Evolutionary conservation across 192 early-diverging fungal species (phyloP).

Genomic region (Coemansia sp.): DNA sequence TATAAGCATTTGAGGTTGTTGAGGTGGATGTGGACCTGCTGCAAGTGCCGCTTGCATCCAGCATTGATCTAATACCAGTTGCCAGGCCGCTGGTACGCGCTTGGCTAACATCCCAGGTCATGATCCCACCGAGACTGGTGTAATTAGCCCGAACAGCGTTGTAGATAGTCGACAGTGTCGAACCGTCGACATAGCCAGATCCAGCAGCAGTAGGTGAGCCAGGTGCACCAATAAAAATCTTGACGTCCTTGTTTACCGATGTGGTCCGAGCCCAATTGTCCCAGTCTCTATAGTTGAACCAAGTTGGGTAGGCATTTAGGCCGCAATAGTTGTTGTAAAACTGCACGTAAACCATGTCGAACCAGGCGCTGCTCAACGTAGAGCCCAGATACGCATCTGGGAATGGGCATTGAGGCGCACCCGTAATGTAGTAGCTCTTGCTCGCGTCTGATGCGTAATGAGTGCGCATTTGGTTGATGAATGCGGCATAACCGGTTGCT

Average conservation of each 20-base stretch:
- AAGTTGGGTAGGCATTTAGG: conserved; percentile 54
- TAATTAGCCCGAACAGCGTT: conserved; percentile 38
- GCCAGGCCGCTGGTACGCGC: conserved; percentile 45
- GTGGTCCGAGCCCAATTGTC: conserved; percentile 62
- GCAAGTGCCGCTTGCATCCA: conserved; percentile 36
- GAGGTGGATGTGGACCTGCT: conserved; percentile 4
- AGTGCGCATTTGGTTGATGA: conserved; percentile 51
- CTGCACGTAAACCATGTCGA: conserved; percentile 68
- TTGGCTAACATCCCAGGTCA: conserved; percentile 62
- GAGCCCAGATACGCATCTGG: conserved; percentile 61
- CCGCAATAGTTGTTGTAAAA: conserved; percentile 73
- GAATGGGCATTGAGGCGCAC: conserved; percentile 66
- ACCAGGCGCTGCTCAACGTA: conserved; percentile 61
- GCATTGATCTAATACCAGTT: conserved; percentile 21
- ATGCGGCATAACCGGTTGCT: conserved; percentile 55
- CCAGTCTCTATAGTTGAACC: conserved; percentile 63
- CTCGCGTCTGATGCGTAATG: conserved; percentile 52
- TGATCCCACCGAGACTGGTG: conserved; percentile 64
- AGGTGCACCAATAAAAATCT: conserved; percentile 62
- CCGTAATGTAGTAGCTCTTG: conserved; percentile 56
- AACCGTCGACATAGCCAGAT: conserved; percentile 54
- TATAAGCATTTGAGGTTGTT: not conserved
- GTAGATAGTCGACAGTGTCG: conserved; percentile 44
- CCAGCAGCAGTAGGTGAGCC: conserved; percentile 58
- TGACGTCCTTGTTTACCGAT: conserved; percentile 61